phyloP scores from a whole-genome alignment of 2,329 filamentous ascomycete species.

The Cytospora piceae region DNA sequence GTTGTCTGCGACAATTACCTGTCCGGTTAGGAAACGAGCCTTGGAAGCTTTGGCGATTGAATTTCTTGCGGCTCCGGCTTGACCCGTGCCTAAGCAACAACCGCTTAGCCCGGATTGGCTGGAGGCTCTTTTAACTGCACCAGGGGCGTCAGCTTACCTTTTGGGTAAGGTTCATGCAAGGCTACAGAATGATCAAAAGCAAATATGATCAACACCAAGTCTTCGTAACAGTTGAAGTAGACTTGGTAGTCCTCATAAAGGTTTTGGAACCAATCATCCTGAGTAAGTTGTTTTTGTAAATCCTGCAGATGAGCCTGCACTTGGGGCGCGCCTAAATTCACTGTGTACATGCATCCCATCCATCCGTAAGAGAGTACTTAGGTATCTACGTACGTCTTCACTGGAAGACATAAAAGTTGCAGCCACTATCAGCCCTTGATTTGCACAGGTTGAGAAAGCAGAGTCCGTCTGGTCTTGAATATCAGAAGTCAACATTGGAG shows the following conservation, averaged over 20 bases:
- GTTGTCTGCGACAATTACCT: constrained; percentile 35
- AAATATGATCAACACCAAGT: background rate
- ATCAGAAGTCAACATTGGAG: background rate
- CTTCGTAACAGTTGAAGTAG: background rate
- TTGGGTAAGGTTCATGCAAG: background rate
- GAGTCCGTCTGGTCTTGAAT: background rate
- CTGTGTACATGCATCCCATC: background rate
- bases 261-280: background rate
- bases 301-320: background rate
- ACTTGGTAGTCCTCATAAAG: background rate
- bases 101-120: constrained; percentile 28
- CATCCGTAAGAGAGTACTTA: too few species aligned
- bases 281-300: background rate
- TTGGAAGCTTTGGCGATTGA: constrained; percentile 36
- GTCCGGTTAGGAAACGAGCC: constrained; percentile 33
- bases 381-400: background rate
- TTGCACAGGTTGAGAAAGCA: background rate
- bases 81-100: constrained; percentile 26
- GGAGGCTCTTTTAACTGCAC: constrained; percentile 18
- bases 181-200: background rate
- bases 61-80: constrained; percentile 37
- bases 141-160: background rate
- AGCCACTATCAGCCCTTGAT: background rate
- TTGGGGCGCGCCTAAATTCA: background rate
- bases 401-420: background rate